A percentile compares a stretch with the other conserved stretches of the same genome.
phyloP scores from a whole-genome alignment of 306 rosid genomes.

The Comarum palustre region DNA sequence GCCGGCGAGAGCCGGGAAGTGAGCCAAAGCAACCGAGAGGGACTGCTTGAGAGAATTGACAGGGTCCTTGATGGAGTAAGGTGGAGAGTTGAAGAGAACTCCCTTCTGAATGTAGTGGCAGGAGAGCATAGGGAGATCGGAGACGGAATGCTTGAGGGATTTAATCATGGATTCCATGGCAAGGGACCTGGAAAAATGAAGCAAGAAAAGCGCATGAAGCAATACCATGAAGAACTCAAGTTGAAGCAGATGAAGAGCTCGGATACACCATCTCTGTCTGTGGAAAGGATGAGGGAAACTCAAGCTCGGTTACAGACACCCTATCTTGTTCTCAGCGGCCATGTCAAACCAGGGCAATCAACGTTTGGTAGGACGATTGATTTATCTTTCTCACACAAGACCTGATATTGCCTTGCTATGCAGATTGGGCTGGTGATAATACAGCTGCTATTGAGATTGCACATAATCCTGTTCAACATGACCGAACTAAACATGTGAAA shows the following conservation, averaged over 20 bases:
- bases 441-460: no score
- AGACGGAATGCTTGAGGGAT: slow-evolving; percentile 64
- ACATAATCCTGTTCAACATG: no score
- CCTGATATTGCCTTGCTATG: no score
- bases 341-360: slow-evolving; percentile 95
- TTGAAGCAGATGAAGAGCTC: slow-evolving; percentile 92
- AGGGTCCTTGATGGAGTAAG: slow-evolving; percentile 48
- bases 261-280: slow-evolving; percentile 79
- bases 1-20: slow-evolving; percentile 84
- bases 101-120: slow-evolving; percentile 91
- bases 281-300: slow-evolving; percentile 93
- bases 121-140: slow-evolving; percentile 86
- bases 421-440: no score
- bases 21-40: slow-evolving; percentile 52
- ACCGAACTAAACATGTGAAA: no score
- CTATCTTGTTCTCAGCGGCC: slow-evolving; percentile 92
- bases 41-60: slow-evolving; percentile 50
- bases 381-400: no score
- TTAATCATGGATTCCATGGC: slow-evolving; percentile 65
- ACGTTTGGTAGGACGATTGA: no score
- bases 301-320: slow-evolving; percentile 78
- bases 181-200: slow-evolving; percentile 96
- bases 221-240: slow-evolving; percentile 76
- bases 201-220: slow-evolving; percentile 93
- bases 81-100: slow-evolving; percentile 50